These are phyloP conservation scores for Fusarium nurragi DNA, from an alignment of 2,329 filamentous ascomycete species.

Conservation along the genomic window DNA sequence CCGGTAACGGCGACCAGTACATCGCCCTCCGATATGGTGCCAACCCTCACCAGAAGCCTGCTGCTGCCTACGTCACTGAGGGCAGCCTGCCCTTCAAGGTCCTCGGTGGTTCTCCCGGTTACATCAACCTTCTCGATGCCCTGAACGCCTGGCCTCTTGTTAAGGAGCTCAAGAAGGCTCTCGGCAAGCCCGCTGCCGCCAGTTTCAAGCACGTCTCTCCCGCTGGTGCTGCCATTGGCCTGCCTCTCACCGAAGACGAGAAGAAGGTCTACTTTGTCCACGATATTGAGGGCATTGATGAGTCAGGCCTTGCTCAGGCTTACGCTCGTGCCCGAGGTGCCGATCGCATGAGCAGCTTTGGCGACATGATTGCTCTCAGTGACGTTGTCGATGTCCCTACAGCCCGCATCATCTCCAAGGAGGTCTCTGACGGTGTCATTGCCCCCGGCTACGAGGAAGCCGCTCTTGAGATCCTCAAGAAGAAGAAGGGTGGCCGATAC, in stretches of 20 bases:
- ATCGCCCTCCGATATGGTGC: conserved; percentile 90
- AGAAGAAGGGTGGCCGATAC: conserved; percentile 99
- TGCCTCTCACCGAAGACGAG: conserved; percentile 86
- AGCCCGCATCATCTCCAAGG: conserved; percentile 96
- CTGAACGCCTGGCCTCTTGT: conserved; percentile 97
- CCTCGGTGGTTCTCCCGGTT: conserved; percentile 87
- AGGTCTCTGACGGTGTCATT: conserved; percentile 97
- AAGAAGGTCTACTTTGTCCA: conserved; percentile 99
- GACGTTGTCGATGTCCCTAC: conserved; percentile 91
- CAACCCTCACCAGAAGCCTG: conserved; percentile 98
- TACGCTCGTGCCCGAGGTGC: conserved; percentile 95
- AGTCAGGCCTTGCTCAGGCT: conserved; percentile 87
- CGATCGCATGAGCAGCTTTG: conserved; percentile 98
- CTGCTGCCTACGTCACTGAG: conserved; percentile 80
- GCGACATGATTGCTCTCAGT: conserved; percentile 93
- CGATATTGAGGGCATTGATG: conserved; percentile 89
- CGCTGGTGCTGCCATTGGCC: conserved; percentile 92
- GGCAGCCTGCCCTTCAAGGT: conserved; percentile 92
- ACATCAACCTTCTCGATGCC: conserved; percentile 96
- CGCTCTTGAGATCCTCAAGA: conserved; percentile 89
- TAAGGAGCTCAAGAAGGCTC: conserved; percentile 91
- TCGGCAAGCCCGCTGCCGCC: conserved; percentile 88
- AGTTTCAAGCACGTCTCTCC: conserved; percentile 99
- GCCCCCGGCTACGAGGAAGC: conserved; percentile 86
- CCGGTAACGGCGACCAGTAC: conserved; percentile 83